phyloP scores from a whole-genome alignment of 1,284 basidiomycete genomes.

The Puccinia hordei region DNA sequence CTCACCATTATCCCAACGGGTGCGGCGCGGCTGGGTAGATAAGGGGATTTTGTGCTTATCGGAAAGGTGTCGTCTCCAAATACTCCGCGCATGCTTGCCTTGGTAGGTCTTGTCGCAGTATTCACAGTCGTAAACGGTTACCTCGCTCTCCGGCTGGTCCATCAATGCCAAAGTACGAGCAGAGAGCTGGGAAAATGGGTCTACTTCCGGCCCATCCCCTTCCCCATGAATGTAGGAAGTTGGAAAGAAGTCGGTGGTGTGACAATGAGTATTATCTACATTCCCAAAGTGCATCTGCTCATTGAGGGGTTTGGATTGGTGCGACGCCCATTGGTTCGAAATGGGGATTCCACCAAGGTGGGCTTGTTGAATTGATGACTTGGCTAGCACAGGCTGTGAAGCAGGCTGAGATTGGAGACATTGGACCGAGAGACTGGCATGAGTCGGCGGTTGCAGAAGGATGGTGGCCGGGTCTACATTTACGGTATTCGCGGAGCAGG shows the following conservation, averaged over 20 bases:
- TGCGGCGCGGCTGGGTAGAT: constrained; percentile 63
- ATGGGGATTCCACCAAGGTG: constrained; percentile 6
- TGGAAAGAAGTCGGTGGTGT: neutral
- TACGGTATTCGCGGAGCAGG: neutral
- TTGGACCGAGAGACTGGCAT: constrained; percentile 1
- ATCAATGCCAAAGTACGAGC: constrained; percentile 47
- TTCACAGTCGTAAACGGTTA: constrained; percentile 59
- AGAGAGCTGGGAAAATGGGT: constrained; percentile 43
- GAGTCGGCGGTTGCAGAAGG: constrained; percentile 28
- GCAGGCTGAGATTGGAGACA: constrained; percentile 5
- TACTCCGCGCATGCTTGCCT: constrained; percentile 65
- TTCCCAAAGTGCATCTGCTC: neutral
- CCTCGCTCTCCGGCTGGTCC: constrained; percentile 52
- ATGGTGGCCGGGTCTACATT: constrained; percentile 18
- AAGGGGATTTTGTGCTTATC: constrained; percentile 66
- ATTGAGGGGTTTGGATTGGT: neutral
- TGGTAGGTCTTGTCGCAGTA: constrained; percentile 63
- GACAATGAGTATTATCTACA: neutral
- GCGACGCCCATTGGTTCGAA: constrained; percentile 8
- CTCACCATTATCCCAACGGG: constrained; percentile 64
- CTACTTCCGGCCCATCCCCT: constrained; percentile 14
- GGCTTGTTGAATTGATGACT: constrained; percentile 16
- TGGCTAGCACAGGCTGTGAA: neutral
- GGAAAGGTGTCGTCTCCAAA: constrained; percentile 65
- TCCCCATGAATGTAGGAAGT: constrained; percentile 5